Evolutionary conservation across 75 land plant genomes (phyloP), one percentile per base, ranked within the genome.

Genomic region (Cupressus sempervirens): DNA sequence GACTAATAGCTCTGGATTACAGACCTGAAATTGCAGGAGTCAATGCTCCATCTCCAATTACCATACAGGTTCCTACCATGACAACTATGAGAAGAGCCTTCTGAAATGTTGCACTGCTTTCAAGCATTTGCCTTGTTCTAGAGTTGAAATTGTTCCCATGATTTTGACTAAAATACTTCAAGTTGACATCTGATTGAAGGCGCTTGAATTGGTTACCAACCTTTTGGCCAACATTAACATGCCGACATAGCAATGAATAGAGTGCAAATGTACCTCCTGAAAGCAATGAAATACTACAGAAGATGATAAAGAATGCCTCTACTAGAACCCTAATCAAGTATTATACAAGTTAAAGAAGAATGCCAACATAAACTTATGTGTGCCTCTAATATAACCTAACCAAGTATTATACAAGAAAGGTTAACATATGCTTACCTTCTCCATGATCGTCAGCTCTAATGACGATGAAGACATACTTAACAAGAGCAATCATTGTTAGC

Each of bases 1-100:
- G 50, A 5, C 73, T 43, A 30, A 62, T 26, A n/a, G 15, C 20
- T 41, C 40, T 26, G 68, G 26, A 72, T 72, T 23, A 32, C 73
- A 46, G 50, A 93, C 94, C 94, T 87, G 94, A 93, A 41, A 93
- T 92, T 45, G 94, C 94, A 76, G 94, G 94, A 34, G 94, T 92
- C 41, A 93, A 84, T 52, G 91, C 91, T 65, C 94, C 94, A 86
- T 93, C 94, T 6, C 94, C 94, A 81, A 93, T 92, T 36, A 93
- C 87, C 91, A 93, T 90, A 86, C 94, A 90, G 29, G 93, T 93
- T 13, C 94, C 93, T 7, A 92, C 54, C 92, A 93, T 80, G 35
- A 90, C 90, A 9, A 90, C 46, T 41, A 87, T 72, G 10, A 89
- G 87, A 8, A 93, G 82, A 34, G 81, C 15, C 34, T 58, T 77